Evolutionary conservation across 192 early-diverging fungal species (phyloP).

Genomic region (Spinellus fusiger): DNA sequence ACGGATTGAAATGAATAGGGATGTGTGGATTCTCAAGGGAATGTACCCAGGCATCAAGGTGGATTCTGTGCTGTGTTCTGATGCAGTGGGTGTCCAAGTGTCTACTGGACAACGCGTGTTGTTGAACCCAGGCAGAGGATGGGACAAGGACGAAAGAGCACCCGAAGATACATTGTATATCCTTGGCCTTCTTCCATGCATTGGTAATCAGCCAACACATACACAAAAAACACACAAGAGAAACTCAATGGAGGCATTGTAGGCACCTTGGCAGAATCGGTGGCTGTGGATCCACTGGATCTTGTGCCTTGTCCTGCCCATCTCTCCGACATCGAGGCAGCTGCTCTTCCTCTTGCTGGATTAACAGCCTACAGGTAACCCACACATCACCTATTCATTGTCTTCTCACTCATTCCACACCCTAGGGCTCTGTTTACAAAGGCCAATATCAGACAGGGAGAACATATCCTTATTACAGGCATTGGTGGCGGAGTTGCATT

Average conservation of each 20-base stretch:
- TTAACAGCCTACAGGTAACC: conserved; percentile 47
- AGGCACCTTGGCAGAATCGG: conserved; percentile 58
- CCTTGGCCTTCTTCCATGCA: conserved; percentile 25
- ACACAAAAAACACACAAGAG: conserved; percentile 1
- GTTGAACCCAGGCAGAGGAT: conserved; percentile 21
- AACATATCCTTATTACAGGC: conserved; percentile 61
- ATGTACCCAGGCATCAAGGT: conserved; percentile 20
- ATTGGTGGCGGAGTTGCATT: conserved; percentile 75
- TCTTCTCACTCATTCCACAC: neutral
- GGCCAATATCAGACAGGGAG: conserved; percentile 42
- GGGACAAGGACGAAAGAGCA: conserved; percentile 42
- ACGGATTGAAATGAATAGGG: too few relatives aligned
- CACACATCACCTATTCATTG: neutral
- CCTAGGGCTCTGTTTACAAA: conserved; percentile 59
- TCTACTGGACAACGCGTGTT: conserved; percentile 1
- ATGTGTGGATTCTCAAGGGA: conserved; percentile 27
- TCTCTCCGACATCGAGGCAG: conserved; percentile 53
- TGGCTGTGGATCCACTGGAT: conserved; percentile 35
- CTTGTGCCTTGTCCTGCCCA: conserved; percentile 51
- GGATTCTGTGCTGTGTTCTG: conserved; percentile 22
- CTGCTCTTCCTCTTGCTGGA: conserved; percentile 66
- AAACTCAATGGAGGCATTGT: neutral
- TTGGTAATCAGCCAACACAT: neutral
- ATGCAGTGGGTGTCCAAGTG: conserved; percentile 22
- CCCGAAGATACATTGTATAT: conserved; percentile 49